These are phyloP conservation scores for Boletus vinaceobasis DNA, from an alignment of 768 basidiomycete genomes.

Conservation along the genomic window DNA sequence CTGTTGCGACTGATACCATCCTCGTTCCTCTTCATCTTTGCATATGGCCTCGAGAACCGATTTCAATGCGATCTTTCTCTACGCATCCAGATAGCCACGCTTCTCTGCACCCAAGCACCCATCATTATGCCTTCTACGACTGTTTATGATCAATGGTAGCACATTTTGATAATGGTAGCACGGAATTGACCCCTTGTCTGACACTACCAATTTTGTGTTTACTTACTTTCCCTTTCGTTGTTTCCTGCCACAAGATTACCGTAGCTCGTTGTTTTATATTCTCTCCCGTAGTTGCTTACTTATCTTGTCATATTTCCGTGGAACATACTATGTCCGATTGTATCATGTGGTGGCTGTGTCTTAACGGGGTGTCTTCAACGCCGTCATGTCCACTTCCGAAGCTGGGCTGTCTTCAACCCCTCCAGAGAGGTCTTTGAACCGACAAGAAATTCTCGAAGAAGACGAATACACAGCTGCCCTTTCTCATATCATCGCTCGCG, in stretches of 20 bases:
- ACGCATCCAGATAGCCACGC: conserved; percentile 8
- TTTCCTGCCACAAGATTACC: conserved; percentile 3
- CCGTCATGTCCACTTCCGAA: conserved; percentile 32
- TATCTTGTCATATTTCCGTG: conserved; percentile 15
- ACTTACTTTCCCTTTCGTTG: conserved; percentile 2
- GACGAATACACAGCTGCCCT: conserved; percentile 92
- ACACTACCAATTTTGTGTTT: conserved; percentile 11
- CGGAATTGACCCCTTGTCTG: conserved; percentile 1
- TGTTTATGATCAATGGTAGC: conserved; percentile 25
- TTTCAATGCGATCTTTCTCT: conserved; percentile 13
- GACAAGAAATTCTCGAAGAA: conserved; percentile 77
- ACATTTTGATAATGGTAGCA: conserved; percentile 19
- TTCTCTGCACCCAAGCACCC: conserved; percentile 1
- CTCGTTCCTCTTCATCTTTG: conserved; percentile 3
- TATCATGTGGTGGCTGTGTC: conserved; percentile 13
- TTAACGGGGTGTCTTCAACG: background rate
- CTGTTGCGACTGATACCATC: conserved; percentile 10
- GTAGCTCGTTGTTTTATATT: conserved; percentile 19
- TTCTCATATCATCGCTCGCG: conserved; percentile 89
- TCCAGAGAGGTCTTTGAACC: conserved; percentile 59
- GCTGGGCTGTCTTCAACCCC: conserved; percentile 26
- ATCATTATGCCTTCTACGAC: conserved; percentile 19
- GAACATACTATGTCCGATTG: background rate
- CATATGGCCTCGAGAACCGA: conserved; percentile 25
- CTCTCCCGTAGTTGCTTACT: background rate